Conservation (phyloP, 371 early-diverging fungal species). For the Mucor irregularis region DNA sequence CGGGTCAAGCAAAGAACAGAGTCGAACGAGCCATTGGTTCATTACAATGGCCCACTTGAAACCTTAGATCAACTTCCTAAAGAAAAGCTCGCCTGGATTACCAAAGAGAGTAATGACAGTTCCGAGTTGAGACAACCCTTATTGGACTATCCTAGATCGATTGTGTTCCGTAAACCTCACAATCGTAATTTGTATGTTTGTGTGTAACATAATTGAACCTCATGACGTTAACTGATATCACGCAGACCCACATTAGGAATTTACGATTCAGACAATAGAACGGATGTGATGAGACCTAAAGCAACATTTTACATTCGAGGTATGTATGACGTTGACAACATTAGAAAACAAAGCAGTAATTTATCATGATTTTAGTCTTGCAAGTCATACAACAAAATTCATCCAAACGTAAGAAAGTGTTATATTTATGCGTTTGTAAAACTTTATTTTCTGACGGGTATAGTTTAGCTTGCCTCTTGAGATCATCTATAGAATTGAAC, state of each 20-base stretch:
- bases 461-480: constrained; percentile 27
- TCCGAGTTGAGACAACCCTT: constrained; percentile 25
- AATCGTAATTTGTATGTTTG: constrained; percentile 5
- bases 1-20: constrained; percentile 5
- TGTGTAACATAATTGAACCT: neutral
- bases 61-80: constrained; percentile 43
- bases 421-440: neutral
- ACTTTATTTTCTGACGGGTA: neutral
- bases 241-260: constrained; percentile 5
- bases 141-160: constrained; percentile 25
- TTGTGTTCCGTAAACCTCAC: constrained; percentile 43
- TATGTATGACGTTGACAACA: constrained; percentile 12
- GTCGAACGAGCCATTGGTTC: constrained; percentile 31
- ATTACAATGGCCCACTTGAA: constrained; percentile 44
- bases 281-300: constrained; percentile 18
- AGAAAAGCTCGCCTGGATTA: constrained; percentile 42
- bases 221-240: too few species aligned
- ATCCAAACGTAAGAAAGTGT: constrained; percentile 35
- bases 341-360: neutral
- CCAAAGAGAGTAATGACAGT: constrained; percentile 18
- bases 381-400: constrained; percentile 38
- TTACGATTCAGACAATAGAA: neutral
- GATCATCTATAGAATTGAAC: constrained; percentile 34
- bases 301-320: constrained; percentile 46
- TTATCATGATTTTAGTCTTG: constrained; percentile 22